phyloP scores from a whole-genome alignment of 345 rosid genomes.

The Sonneratia caseolaris region DNA sequence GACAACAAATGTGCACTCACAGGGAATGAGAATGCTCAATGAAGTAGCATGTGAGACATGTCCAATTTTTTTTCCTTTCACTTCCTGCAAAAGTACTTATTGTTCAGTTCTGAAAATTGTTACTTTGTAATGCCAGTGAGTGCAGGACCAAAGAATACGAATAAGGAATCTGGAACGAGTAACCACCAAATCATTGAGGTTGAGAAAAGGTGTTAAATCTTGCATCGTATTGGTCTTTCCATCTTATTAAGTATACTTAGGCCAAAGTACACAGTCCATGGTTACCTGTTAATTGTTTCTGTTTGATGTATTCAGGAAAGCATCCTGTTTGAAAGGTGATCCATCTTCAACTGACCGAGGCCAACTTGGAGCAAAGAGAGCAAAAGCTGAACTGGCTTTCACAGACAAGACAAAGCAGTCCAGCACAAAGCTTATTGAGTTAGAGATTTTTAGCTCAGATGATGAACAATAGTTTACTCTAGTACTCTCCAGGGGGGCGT shows the following conservation, averaged over 20 bases:
- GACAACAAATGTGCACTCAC: conserved; percentile 73
- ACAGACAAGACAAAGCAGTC: conserved; percentile 20
- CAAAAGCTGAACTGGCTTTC: conserved; percentile 22
- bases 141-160: conserved; percentile 21
- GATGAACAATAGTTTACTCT: conserved; percentile 32
- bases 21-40: conserved; percentile 81
- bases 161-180: conserved; percentile 23
- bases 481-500: not conserved
- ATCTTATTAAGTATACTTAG: conserved; percentile 4
- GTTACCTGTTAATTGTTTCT: not conserved
- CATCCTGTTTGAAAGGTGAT: conserved; percentile 23
- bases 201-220: conserved; percentile 46
- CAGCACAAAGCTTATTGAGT: conserved; percentile 53
- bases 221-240: not conserved
- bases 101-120: conserved; percentile 3
- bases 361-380: conserved; percentile 36
- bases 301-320: conserved; percentile 37
- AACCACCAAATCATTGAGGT: conserved; percentile 8
- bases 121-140: conserved; percentile 28
- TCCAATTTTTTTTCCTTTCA: not conserved
- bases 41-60: conserved; percentile 55
- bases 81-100: not conserved
- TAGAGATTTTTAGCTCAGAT: conserved; percentile 57
- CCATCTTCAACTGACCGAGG: conserved; percentile 16
- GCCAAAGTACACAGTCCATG: not conserved